These are phyloP conservation scores for Neocatenulostroma microsporum DNA, from an alignment of 2,329 filamentous ascomycete genomes.

Conservation along the genomic window DNA sequence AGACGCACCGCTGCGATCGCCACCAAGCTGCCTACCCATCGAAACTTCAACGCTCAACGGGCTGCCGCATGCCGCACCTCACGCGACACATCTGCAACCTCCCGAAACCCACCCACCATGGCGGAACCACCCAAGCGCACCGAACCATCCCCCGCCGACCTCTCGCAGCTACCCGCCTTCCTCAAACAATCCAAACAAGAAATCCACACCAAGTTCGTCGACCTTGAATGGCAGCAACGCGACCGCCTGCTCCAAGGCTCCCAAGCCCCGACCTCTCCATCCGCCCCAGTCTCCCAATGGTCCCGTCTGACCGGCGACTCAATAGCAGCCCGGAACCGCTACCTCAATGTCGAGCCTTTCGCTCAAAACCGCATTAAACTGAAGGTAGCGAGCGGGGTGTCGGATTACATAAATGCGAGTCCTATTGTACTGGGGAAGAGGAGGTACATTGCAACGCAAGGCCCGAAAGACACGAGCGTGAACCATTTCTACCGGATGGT, in stretches of 20 bases:
- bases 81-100: conserved; percentile 8
- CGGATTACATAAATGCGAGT: conserved; percentile 48
- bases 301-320: conserved; percentile 52
- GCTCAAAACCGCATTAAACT: conserved; percentile 77
- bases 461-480: conserved; percentile 68
- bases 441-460: conserved; percentile 81
- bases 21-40: no score
- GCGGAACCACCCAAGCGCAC: conserved; percentile 5
- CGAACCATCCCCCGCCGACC: conserved; percentile 9
- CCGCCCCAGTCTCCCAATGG: conserved; percentile 48
- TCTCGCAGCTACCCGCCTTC: conserved; percentile 45
- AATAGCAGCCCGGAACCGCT: conserved; percentile 65
- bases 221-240: conserved; percentile 54
- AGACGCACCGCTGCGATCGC: neutral
- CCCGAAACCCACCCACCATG: conserved; percentile 5
- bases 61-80: conserved; percentile 11
- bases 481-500: conserved; percentile 95
- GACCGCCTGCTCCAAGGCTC: conserved; percentile 44
- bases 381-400: conserved; percentile 59
- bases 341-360: conserved; percentile 84
- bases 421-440: conserved; percentile 39
- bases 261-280: conserved; percentile 23
- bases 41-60: no score
- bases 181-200: conserved; percentile 45
- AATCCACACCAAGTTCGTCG: conserved; percentile 52